phyloP scores from a whole-genome alignment of 2,329 filamentous ascomycete species.

The Ophiostoma quercus region DNA sequence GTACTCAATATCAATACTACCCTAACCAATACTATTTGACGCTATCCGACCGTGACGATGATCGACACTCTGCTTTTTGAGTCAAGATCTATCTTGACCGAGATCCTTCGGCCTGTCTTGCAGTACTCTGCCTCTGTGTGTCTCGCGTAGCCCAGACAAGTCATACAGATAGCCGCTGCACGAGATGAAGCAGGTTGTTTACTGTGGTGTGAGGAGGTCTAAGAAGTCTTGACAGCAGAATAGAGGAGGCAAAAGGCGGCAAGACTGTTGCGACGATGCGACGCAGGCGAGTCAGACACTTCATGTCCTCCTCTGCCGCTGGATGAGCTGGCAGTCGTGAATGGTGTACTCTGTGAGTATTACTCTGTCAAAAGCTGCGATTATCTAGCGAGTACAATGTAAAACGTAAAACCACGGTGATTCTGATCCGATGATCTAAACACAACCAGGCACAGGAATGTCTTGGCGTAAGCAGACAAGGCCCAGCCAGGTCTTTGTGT shows the following conservation, averaged over 20 bases:
- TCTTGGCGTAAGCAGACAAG: background rate
- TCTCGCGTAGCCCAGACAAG: background rate
- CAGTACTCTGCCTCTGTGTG: background rate
- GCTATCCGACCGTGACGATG: background rate
- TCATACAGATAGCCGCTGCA: background rate
- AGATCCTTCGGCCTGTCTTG: background rate
- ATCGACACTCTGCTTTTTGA: background rate
- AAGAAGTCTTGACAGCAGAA: background rate
- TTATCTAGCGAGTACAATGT: too few relatives aligned
- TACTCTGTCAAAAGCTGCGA: too few relatives aligned
- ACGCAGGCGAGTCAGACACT: background rate
- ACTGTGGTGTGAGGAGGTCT: background rate
- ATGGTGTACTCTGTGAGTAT: background rate
- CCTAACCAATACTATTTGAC: background rate
- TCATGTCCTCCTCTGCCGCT: background rate
- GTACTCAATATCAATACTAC: too few relatives aligned
- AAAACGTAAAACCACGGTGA: background rate
- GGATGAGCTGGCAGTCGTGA: background rate
- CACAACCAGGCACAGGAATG: background rate
- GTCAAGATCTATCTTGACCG: background rate
- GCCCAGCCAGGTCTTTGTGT: background rate
- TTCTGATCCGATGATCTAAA: background rate
- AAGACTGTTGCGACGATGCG: background rate
- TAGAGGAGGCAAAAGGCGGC: background rate
- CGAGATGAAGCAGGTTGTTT: background rate